Base-by-base conservation (phyloP, 2,329 filamentous ascomycete species). In the Aspergillus vadensis region DNA sequence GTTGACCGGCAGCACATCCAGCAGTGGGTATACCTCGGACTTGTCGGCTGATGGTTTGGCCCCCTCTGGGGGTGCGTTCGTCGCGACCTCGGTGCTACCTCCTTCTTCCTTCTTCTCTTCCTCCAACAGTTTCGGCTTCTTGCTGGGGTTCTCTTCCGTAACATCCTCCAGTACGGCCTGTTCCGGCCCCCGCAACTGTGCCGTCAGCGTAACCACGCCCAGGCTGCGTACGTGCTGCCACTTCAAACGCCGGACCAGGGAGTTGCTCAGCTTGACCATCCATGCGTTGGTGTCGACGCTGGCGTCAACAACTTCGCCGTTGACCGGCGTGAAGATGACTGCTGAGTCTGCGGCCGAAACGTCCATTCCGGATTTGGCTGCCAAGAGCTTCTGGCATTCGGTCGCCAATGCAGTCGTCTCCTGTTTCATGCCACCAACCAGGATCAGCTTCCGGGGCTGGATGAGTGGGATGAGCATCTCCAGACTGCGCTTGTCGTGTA, bases 281-380 rank as follows among this genome's bases (percentile, higher is more conserved):
- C 96, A 99, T 4, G 95, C 93, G 73, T 98, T 97, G 5, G 94
- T 98, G 74, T 99, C 95, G 44, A 98, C 94, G 71, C 93, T 97
- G 12, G 94, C 95, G 75, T 99, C 89, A 44, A 99, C 84, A 14
- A 83, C 81, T 36, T 84, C 81, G 23, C 92, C 92, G n/a, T 91
- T 81, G 9, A 80, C 76, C 1, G 95, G 95, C 0, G 91, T 92
- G 72, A 94, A 94, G 5, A 99, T 91, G 64, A 93, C 88, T 38
- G 87, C 83, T 77, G 77, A 47, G 74, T 76, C 69, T n/a, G 78
- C 78, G 32, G 88, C 79, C 27, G 70, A 65, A n/a, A 63, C 66
- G 14, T 69, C 69, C 21, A 67, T 63, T 2, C 69, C 75, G 4
- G 73, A 68, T 62, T 80, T 82, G 14, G 77, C 77, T 32, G 78